These are phyloP conservation scores for Neolentinus lepideus DNA, from an alignment of 1,284 basidiomycete genomes.

Conservation along the genomic window DNA sequence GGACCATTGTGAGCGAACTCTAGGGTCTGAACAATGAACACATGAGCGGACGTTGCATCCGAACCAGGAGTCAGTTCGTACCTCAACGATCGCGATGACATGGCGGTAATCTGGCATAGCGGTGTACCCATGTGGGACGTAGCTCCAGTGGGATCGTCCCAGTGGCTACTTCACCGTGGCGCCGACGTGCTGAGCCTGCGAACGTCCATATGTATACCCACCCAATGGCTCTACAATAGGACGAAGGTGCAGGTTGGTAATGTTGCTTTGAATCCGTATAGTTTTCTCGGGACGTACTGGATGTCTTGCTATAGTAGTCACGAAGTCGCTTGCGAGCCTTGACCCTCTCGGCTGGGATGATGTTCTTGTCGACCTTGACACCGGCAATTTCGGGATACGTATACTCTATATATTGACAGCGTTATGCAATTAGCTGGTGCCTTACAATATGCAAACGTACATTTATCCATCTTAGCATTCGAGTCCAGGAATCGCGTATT, in stretches of 20 bases:
- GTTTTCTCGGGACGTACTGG: too few relatives aligned
- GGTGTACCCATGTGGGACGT: not conserved
- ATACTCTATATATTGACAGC: not conserved
- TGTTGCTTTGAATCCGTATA: too few relatives aligned
- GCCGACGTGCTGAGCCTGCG: not conserved
- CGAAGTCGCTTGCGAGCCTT: not conserved
- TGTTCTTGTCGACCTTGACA: not conserved
- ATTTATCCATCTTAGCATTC: not conserved
- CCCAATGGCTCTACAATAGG: too few relatives aligned
- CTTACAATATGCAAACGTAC: not conserved
- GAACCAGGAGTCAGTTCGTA: not conserved
- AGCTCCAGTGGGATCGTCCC: not conserved
- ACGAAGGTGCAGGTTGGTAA: too few relatives aligned
- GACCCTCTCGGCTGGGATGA: not conserved
- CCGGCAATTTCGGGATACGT: not conserved
- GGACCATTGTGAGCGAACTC: not conserved
- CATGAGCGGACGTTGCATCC: not conserved
- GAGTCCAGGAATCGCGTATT: constrained; percentile 5
- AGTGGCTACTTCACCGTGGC: not conserved
- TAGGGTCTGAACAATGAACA: not conserved
- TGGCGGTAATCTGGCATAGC: not conserved
- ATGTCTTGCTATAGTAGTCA: too few relatives aligned
- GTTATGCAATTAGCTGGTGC: not conserved
- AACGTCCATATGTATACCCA: too few relatives aligned
- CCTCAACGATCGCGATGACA: not conserved